Percentiles rank a stretch among this genome's conserved stretches.
These are phyloP conservation scores for Emmonsiellopsis sp. DNA, from an alignment of 2,329 filamentous ascomycete genomes.

Conservation along the genomic window DNA sequence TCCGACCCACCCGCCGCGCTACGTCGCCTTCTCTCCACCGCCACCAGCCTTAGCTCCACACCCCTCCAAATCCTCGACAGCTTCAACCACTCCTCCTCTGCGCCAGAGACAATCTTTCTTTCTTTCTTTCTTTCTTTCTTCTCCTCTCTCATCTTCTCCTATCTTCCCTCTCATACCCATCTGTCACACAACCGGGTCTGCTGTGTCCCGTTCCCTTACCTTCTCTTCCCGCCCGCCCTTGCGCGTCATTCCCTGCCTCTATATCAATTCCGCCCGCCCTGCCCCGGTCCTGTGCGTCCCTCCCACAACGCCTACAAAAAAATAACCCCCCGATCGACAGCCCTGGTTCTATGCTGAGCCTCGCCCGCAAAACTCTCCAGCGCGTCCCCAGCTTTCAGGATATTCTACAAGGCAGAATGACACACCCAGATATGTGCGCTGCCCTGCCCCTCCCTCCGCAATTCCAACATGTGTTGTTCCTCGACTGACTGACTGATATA, in stretches of 20 bases:
- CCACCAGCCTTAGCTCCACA: neutral
- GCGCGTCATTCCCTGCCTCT: too few relatives aligned
- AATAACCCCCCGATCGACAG: neutral
- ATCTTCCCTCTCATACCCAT: neutral
- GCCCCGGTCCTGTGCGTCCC: too few relatives aligned
- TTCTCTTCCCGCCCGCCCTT: neutral
- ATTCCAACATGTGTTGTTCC: neutral
- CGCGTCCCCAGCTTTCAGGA: slow-evolving; percentile 38
- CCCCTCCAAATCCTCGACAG: neutral
- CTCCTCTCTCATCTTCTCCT: neutral
- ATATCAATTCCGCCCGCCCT: too few relatives aligned
- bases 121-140: neutral
- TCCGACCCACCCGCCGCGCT: too few relatives aligned
- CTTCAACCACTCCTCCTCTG: neutral
- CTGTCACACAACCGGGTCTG: neutral
- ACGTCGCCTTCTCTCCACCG: neutral
- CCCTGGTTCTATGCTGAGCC: slow-evolving; percentile 32
- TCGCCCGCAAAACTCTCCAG: slow-evolving; percentile 35
- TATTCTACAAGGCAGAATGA: slow-evolving; percentile 39
- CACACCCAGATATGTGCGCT: slow-evolving; percentile 37
- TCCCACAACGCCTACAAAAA: too few relatives aligned
- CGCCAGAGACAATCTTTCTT: neutral
- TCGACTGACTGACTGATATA: slow-evolving; percentile 40
- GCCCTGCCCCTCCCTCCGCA: neutral
- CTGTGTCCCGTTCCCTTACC: neutral